These are phyloP conservation scores for Didymella segeticola DNA, from an alignment of 2,329 filamentous ascomycete genomes.

Conservation along the genomic window DNA sequence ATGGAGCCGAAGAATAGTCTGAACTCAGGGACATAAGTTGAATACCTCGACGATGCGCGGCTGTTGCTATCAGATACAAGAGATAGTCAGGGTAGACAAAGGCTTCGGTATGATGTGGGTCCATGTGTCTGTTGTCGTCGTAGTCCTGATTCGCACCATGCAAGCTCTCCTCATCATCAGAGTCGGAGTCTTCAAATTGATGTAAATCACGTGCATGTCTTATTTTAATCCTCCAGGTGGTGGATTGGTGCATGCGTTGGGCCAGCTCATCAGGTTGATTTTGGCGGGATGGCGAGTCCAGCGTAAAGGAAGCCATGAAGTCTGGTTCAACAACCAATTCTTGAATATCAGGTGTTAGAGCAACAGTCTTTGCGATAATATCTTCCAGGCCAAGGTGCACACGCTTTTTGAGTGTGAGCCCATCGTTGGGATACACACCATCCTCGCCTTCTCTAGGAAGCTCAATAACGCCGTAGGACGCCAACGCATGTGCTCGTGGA, in stretches of 20 bases:
- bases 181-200: neutral
- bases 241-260: neutral
- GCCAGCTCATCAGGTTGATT: neutral
- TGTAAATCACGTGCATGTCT: neutral
- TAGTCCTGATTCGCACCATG: neutral
- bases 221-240: neutral
- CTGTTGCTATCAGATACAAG: neutral
- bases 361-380: neutral
- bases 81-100: neutral
- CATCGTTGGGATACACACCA: neutral
- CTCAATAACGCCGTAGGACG: neutral
- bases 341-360: neutral
- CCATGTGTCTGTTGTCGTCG: neutral
- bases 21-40: neutral
- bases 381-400: neutral
- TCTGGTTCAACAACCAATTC: neutral
- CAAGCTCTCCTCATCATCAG: neutral
- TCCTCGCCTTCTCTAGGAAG: neutral
- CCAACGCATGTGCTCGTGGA: neutral
- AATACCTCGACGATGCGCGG: neutral
- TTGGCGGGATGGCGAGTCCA: neutral
- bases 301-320: constrained; percentile 1
- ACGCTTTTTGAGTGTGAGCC: neutral
- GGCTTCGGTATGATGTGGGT: neutral
- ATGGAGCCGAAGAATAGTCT: too few species aligned